Base-by-base conservation (phyloP, 352 stramenopile genomes). In the Phytopythium vexans region DNA sequence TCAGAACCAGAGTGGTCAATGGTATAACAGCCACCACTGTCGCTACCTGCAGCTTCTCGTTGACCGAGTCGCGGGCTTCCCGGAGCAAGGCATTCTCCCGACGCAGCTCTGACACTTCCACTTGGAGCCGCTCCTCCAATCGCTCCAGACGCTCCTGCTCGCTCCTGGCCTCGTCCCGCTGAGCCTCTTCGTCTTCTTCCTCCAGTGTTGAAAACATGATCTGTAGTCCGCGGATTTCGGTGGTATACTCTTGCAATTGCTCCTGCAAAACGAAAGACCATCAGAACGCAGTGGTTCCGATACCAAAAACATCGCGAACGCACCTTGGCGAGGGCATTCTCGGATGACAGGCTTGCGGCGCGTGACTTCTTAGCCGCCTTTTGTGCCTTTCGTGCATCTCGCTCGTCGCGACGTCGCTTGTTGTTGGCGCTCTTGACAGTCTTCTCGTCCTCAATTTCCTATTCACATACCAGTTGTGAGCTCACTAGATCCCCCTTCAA, bases 81-180 rank as follows among this genome's bases (percentile, higher is more conserved):
- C 67, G 65, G n/a, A 91, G 66, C 64, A 89, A 51, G 27, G 70
- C 66, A 38, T 87, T 79, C 59, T 91, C 81, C 38, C 77, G 74
- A 12, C 72, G 65, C 14, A 91, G 51, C 51, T 82, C 74, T 1
- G 66, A 54, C 16, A 88, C 72, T 53, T 87, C 66, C n/a, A 63
- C 72, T 27, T 64, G 41, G 6, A 82, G 44, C 9, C 70, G 71
- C 49, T 86, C 70, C 31, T 79, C 65, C 0, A 71, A 66, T 15
- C 59, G 58, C 42, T 41, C 56, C 7, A 58, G 56, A 8, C 57
- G 66, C 46, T 78, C 72, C 5, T 76, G 54, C 16, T 51, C 61
- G 42, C 14, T 82, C 57, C 75, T 60, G 6, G 36, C 51, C 39
- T 68, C 56, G 6, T 51, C 44, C 32, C 45, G 49, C 3, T 41